Conservation (phyloP, 176 grass and related monocot species). For the Cymbopogon citratus region DNA sequence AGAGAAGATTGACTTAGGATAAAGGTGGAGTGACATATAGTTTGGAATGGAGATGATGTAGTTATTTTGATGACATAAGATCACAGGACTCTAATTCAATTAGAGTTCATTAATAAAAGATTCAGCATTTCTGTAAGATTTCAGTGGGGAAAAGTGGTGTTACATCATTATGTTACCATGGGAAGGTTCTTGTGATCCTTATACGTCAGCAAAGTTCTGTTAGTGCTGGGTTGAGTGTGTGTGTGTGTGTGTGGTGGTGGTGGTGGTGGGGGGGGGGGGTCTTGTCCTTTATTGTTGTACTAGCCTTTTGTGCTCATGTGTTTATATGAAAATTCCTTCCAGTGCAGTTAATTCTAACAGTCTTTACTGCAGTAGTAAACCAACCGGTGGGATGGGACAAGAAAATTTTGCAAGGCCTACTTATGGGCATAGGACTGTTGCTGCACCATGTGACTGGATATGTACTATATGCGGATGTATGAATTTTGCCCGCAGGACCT, state of each 20-base stretch:
- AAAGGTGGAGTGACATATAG: neutral
- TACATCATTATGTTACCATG: neutral
- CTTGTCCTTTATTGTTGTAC: neutral
- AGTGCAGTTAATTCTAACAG: conserved; percentile 24
- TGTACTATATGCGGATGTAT: conserved; percentile 90
- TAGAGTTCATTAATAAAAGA: neutral
- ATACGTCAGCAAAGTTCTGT: neutral
- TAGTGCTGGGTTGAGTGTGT: neutral
- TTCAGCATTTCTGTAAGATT: neutral
- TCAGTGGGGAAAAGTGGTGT: neutral
- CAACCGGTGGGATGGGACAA: conserved; percentile 65
- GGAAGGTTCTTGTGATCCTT: neutral
- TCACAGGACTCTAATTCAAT: neutral
- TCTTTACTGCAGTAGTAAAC: conserved; percentile 81
- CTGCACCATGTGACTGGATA: conserved; percentile 87
- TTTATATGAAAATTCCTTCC: neutral
- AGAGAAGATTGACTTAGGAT: neutral
- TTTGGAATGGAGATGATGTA: neutral
- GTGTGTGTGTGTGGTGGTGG: no score
- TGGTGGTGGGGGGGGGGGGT: neutral
- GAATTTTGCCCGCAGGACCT: conserved; percentile 95
- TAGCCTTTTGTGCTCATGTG: conserved; percentile 14
- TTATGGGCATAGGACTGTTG: conserved; percentile 55
- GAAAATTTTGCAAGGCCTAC: conserved; percentile 48
- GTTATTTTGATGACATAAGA: neutral